Conservation (phyloP, 495 filamentous ascomycete species). For the Tuber umbilicatum region DNA sequence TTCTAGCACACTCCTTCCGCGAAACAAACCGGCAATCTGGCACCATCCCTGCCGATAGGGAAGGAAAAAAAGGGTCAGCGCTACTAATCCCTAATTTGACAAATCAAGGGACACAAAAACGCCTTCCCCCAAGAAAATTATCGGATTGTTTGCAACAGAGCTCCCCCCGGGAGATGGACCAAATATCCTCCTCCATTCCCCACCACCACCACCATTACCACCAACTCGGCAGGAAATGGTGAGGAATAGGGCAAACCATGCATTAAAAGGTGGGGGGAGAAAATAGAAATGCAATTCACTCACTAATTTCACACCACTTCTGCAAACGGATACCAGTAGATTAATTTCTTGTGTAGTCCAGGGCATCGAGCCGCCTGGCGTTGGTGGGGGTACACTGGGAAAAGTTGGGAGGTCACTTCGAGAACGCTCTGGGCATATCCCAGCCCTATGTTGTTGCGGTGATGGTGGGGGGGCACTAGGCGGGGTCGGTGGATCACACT, state of each 20-base stretch:
- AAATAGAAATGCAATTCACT: constrained; percentile 21
- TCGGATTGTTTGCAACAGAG: not conserved
- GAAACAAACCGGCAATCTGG: constrained; percentile 38
- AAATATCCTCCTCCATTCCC: not conserved
- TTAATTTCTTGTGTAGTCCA: constrained; percentile 31
- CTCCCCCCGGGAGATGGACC: not conserved
- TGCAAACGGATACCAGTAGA: constrained; percentile 26
- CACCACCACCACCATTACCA: not conserved
- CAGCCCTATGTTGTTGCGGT: constrained; percentile 5
- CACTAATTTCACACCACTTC: constrained; percentile 32
- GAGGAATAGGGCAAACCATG: not conserved
- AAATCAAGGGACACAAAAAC: constrained; percentile 14
- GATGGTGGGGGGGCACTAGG: constrained; percentile 28
- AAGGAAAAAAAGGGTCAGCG: constrained; percentile 21
- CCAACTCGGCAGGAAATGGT: not conserved
- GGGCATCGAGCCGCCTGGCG: constrained; percentile 6
- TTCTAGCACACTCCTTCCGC: constrained; percentile 24
- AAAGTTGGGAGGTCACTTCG: constrained; percentile 24
- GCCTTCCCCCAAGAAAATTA: not conserved
- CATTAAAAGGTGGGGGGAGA: not conserved
- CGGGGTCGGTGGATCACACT: constrained; percentile 39
- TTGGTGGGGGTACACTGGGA: constrained; percentile 22
- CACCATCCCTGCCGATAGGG: constrained; percentile 26
- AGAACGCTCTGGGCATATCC: constrained; percentile 12
- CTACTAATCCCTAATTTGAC: constrained; percentile 19